Base-by-base conservation (phyloP, 352 stramenopile genomes). In the Pythium angustatum region DNA sequence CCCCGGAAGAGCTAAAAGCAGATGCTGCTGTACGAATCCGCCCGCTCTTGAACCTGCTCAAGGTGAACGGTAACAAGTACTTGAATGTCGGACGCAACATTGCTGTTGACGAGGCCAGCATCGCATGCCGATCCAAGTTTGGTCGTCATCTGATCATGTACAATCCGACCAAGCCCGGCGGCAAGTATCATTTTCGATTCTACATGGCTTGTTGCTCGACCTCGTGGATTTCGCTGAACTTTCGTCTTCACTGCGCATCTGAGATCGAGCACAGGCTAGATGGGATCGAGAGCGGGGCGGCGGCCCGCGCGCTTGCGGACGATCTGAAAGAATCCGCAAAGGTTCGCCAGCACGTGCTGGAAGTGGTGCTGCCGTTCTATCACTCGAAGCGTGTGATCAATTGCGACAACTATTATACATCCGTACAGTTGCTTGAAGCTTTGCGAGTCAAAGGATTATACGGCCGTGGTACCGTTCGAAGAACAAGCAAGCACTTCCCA, bases 321-420 rank as follows among this genome's bases (percentile, higher is more conserved):
- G 19, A 53, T 3, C 14, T 71, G 0, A 14, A 30, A 1, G 12
- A 26, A 2, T 64, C 34, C 5, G 33, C 45, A 0, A 51, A 24
- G 8, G 41, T 65, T 24, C 58, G 68, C 10, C 50, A 68, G 8
- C 51, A 62, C 14, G 68, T 74, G 12, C 26, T 80, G 22, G 63
- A 80, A 30, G 51, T 80, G 0, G 60, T 58, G 6, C 47, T 40
- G 2, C 65, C 68, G 8, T 61, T 71, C 11, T 68, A 68, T 36
- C 14, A 52, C 17, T 60, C 52, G 0, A 56, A 51, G 3, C 55
- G 73, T 0, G 44, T 80, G 5, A 44, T 80, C n/a, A 77, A 75
- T 31, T 58, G 51, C 0, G 73, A 77, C 44, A 77, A 76, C 55
- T 80, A 65, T 59, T 80, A 77, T 47, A 80, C 54, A 1, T 76